phyloP scores from a whole-genome alignment of 257 asterid species.

The Ballota nigra region DNA sequence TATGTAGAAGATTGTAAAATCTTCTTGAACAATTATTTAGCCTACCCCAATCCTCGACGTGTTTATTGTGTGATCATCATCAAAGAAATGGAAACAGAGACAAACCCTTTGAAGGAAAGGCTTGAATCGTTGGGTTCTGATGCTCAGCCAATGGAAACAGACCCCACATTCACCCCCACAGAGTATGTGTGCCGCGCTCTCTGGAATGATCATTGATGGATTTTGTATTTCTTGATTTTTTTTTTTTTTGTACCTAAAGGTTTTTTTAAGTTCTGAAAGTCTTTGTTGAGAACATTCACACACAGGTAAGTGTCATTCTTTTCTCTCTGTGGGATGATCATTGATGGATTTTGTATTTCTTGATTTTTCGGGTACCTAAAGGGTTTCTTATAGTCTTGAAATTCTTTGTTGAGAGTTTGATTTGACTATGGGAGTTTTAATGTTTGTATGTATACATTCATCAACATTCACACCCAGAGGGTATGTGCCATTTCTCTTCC shows the following conservation, averaged over 20 bases:
- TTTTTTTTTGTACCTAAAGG: neutral
- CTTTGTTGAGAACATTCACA: neutral
- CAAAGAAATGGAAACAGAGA: slow-evolving; percentile 30
- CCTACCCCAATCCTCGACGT: neutral
- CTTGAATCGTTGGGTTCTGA: slow-evolving; percentile 31
- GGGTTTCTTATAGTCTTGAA: neutral
- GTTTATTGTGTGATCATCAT: slow-evolving; percentile 21
- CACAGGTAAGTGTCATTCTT: neutral
- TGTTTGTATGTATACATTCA: neutral
- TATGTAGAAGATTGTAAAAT: slow-evolving; percentile 11
- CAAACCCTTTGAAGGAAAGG: slow-evolving; percentile 46
- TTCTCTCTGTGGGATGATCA: neutral
- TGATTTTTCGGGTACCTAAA: neutral
- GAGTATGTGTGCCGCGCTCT: slow-evolving; percentile 50
- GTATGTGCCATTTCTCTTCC: neutral
- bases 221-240: neutral
- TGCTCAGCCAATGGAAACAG: slow-evolving; percentile 36
- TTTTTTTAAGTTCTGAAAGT: neutral
- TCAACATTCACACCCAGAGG: neutral
- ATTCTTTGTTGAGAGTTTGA: neutral
- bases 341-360: slow-evolving; percentile 18
- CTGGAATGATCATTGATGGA: slow-evolving; percentile 14
- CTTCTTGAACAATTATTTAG: slow-evolving; percentile 14
- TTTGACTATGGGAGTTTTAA: neutral
- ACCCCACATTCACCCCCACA: slow-evolving; percentile 34